These are phyloP conservation scores for Dactylellina parvicollis DNA, from an alignment of 2,329 filamentous ascomycete genomes.

Conservation along the genomic window DNA sequence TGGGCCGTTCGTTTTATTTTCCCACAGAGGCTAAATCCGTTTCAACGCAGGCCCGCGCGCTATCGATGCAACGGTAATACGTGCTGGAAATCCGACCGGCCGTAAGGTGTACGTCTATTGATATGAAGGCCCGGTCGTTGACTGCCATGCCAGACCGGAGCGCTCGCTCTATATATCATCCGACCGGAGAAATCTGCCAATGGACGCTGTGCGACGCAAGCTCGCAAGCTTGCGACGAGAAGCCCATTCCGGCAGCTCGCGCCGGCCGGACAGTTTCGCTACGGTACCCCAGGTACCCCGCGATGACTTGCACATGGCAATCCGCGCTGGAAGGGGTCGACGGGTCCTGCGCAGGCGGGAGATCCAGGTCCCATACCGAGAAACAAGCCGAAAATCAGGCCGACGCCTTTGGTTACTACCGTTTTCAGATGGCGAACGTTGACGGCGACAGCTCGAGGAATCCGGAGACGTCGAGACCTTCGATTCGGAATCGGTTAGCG, in stretches of 20 bases:
- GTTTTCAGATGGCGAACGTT: neutral
- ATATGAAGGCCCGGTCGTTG: too few species aligned
- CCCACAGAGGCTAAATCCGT: slow-evolving; percentile 3
- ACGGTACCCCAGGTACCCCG: too few species aligned
- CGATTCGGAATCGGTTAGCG: neutral
- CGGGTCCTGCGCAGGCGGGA: neutral
- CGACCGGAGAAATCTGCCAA: neutral
- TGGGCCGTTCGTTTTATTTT: neutral
- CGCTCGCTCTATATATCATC: neutral
- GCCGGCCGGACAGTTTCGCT: slow-evolving; percentile 1
- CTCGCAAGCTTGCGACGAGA: neutral
- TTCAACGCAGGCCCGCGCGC: too few species aligned
- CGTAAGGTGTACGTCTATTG: too few species aligned
- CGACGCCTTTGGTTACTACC: neutral
- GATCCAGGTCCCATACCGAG: slow-evolving; percentile 2
- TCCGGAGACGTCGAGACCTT: neutral
- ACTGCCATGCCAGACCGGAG: too few species aligned
- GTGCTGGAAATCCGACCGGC: too few species aligned
- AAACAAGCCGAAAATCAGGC: slow-evolving; percentile 33
- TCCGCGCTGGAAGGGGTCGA: neutral
- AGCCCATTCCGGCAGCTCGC: neutral
- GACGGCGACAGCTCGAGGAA: neutral
- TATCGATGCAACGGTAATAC: too few species aligned
- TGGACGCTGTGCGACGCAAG: neutral
- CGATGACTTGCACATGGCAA: neutral